These are phyloP conservation scores for Ramichloridium luteum DNA, from an alignment of 2,329 filamentous ascomycete species.

Conservation along the genomic window DNA sequence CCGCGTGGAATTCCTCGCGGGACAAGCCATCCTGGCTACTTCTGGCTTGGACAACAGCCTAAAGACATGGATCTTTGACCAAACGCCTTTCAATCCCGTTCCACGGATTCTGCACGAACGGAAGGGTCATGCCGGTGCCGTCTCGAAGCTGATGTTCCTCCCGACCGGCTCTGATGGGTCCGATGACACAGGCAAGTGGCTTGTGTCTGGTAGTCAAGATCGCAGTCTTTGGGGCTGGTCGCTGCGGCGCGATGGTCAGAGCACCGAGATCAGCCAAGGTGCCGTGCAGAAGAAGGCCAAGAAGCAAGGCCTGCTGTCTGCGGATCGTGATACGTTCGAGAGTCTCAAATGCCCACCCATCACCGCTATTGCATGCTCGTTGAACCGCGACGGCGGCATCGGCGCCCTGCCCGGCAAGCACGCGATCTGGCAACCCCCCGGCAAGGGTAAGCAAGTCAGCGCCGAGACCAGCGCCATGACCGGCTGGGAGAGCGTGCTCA, in stretches of 20 bases:
- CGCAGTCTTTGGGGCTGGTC: constrained; percentile 95
- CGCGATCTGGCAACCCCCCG: constrained; percentile 69
- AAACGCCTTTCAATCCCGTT: constrained; percentile 75
- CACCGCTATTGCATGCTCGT: constrained; percentile 76
- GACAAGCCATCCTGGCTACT: constrained; percentile 80
- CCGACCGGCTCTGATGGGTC: constrained; percentile 81
- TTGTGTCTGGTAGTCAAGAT: constrained; percentile 79
- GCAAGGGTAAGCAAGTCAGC: constrained; percentile 47
- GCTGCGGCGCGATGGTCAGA: constrained; percentile 85
- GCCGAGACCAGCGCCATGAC: constrained; percentile 64
- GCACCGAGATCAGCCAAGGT: constrained; percentile 84
- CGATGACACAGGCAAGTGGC: constrained; percentile 83
- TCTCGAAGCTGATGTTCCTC: constrained; percentile 72
- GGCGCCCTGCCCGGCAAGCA: constrained; percentile 68
- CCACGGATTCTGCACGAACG: constrained; percentile 76
- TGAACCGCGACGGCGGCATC: constrained; percentile 91
- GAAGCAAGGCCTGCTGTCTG: constrained; percentile 59
- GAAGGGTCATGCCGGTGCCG: constrained; percentile 77
- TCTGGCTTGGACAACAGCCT: constrained; percentile 88
- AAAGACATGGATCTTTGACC: constrained; percentile 93
- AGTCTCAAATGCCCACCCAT: constrained; percentile 80
- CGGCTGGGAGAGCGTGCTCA: constrained; percentile 95
- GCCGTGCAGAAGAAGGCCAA: constrained; percentile 78
- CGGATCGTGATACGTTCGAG: constrained; percentile 33
- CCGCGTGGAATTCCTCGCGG: constrained; percentile 76